Base-by-base conservation (phyloP, 2,329 filamentous ascomycete species). In the Ceratocystis albifundus region DNA sequence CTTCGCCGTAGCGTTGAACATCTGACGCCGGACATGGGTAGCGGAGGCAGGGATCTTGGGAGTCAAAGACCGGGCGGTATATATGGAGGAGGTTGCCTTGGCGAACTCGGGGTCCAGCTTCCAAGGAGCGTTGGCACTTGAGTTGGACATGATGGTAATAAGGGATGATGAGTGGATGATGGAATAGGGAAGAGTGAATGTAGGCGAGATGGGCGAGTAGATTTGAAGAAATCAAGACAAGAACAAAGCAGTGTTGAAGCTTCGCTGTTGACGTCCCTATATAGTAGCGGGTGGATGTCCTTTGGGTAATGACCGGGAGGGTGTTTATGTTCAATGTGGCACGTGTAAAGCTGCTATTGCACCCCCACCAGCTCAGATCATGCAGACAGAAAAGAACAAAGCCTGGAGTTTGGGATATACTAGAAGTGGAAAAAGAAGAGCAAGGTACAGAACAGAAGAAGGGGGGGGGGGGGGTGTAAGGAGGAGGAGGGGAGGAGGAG, bases 1-100 rank as follows among this genome's bases (percentile, higher is more conserved):
- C 22, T 10, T 55, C 22, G 65, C 46, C n/a, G 65, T 55, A 36
- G 65, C 65, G 32, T 66, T 66, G 17, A 59, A 45, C 30, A 66
- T 44, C 20, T 66, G 65, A 48, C 65, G 65, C n/a, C 65, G 65
- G n/a, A 66, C 10, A 22, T 17, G 4, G 2, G 17, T 28, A 15
- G 59, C 30, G 32, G 48, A 55, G 8, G 53, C 32, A 22, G 59
- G 65, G 61, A 63, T 57, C 2, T 55, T 57, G 45, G 65, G 61
- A 4, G 61, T 28, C 7, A 64, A 25, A 36, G 45, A 28, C 32
- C 65, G 65, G 17, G 65, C 65, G 32, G 59, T 17, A 41, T 32
- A 66, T 48, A 66, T 30, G 12, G 59, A 15, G 22, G 65, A 25
- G 61, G 61, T 63, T 32, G 61, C 15, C 22, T 53, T 46, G 20